Evolutionary conservation across 257 asterid species (phyloP).

Genomic region (Przewalskia tangutica): DNA sequence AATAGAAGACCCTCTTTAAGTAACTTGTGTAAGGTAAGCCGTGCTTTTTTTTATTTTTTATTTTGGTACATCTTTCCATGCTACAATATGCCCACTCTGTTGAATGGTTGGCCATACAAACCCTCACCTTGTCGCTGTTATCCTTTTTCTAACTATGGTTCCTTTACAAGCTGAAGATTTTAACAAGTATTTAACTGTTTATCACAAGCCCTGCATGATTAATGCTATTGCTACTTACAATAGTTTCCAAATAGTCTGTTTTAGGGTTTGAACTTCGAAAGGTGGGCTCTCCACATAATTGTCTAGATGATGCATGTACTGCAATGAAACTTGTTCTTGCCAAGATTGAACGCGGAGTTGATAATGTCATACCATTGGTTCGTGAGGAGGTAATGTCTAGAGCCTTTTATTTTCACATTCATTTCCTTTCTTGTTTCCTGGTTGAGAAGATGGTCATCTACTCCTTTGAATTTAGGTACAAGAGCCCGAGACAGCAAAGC

Average conservation of each 20-base stretch:
- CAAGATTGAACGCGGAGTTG: constrained; percentile 52
- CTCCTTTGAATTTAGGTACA: constrained; percentile 32
- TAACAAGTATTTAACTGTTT: not conserved
- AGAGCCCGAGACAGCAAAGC: constrained; percentile 33
- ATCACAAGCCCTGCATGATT: not conserved
- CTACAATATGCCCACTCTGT: not conserved
- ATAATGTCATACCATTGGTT: constrained; percentile 20
- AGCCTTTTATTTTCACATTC: not conserved
- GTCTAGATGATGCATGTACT: constrained; percentile 85
- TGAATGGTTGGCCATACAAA: not conserved
- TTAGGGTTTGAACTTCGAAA: constrained; percentile 69
- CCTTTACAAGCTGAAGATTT: not conserved
- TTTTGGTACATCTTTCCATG: not conserved
- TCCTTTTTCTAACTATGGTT: not conserved
- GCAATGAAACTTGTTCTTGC: constrained; percentile 86
- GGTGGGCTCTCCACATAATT: constrained; percentile 55
- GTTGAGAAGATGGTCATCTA: not conserved
- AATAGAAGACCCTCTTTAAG: constrained; percentile 48
- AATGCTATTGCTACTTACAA: not conserved
- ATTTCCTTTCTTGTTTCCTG: not conserved
- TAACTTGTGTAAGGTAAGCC: constrained; percentile 29
- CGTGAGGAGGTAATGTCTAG: constrained; percentile 40
- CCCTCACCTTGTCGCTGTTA: not conserved
- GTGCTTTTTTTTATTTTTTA: not conserved
- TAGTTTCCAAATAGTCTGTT: constrained; percentile 32